Percentiles rank a stretch among this genome's conserved stretches.
Conservation (phyloP, 768 basidiomycete species). For the Lentinula lateritia region DNA sequence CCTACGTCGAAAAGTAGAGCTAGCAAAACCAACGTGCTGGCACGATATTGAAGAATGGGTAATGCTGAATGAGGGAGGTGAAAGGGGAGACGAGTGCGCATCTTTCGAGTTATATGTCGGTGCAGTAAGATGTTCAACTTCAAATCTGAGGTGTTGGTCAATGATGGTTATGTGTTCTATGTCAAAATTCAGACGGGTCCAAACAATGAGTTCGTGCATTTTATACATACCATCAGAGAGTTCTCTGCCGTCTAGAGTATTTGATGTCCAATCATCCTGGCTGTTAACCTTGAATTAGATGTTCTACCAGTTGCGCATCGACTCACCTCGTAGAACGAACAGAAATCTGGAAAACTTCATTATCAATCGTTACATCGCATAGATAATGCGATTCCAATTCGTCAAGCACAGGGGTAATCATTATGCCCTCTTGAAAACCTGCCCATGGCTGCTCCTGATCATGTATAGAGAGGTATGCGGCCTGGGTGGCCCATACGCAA, state of each 20-base stretch:
- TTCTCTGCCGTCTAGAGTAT: background rate
- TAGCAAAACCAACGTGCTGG: background rate
- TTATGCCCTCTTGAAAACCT: background rate
- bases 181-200: background rate
- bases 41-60: background rate
- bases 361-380: conserved; percentile 3
- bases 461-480: background rate
- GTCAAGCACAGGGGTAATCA: background rate
- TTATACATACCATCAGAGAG: background rate
- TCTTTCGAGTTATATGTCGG: background rate
- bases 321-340: background rate
- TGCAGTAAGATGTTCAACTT: background rate
- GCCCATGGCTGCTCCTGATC: conserved; percentile 1
- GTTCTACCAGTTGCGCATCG: background rate
- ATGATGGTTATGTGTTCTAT: background rate
- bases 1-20: background rate
- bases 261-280: background rate
- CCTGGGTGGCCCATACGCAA: background rate
- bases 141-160: background rate
- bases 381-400: background rate
- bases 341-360: background rate
- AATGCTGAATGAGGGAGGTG: background rate
- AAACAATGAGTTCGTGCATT: background rate
- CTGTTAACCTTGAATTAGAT: background rate
- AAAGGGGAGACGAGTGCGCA: background rate